Percentiles rank a stretch among this genome's conserved stretches.
phyloP scores from a whole-genome alignment of 306 rosid genomes.

The Rosa lucieae region DNA sequence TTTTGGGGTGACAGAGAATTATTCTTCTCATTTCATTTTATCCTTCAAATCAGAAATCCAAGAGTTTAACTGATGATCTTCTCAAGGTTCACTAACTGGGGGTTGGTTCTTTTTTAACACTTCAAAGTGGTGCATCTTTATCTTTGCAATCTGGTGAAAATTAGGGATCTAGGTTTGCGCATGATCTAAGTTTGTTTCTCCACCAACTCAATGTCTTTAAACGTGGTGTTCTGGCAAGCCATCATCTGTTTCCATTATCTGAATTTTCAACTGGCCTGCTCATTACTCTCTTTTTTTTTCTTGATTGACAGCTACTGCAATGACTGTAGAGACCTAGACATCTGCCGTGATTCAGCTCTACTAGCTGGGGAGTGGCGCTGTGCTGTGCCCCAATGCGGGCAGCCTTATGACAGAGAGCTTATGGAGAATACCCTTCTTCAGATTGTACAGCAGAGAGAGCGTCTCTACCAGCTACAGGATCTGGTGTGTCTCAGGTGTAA shows the following conservation, averaged over 20 bases:
- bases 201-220: background rate
- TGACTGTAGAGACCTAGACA: constrained; percentile 86
- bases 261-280: constrained; percentile 14
- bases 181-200: background rate
- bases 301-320: constrained; percentile 65
- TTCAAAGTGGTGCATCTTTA: background rate
- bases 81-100: background rate
- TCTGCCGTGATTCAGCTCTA: constrained; percentile 69
- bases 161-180: background rate
- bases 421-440: constrained; percentile 79
- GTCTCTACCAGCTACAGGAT: constrained; percentile 81
- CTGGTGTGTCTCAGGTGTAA: constrained; percentile 63
- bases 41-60: background rate
- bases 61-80: background rate
- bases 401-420: constrained; percentile 76
- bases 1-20: background rate
- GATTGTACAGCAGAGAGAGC: constrained; percentile 80
- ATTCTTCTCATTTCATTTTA: background rate
- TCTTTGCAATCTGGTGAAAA: background rate
- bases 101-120: background rate
- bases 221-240: background rate
- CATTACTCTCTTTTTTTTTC: background rate
- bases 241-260: background rate
- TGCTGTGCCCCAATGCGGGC: constrained; percentile 84
- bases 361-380: constrained; percentile 78